Base-by-base conservation (phyloP, 1,284 basidiomycete species). In the Leccinum cinnamomeum region DNA sequence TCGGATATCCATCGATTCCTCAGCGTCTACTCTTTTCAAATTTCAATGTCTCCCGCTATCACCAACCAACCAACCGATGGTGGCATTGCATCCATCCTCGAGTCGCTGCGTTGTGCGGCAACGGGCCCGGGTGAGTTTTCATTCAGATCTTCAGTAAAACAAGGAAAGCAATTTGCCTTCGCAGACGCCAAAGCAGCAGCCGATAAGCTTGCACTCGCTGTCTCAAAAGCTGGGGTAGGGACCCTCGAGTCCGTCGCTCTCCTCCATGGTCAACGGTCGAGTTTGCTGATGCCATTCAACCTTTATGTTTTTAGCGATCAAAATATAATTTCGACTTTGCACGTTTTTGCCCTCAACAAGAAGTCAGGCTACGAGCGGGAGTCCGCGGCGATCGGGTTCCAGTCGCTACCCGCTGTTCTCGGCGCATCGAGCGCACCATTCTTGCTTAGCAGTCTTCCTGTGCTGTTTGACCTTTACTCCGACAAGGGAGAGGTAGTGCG, bases 401-500 rank as follows among this genome's bases (percentile, higher is more conserved):
- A 92, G 70, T 91, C 94, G 8, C 77, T 95, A 16, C 87, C 89
- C 53, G 83, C 80, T 60, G 82, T 88, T 56, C 81, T 95, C 48
- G 91, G 92, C 14, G 81, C 90, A 46, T 85, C 95, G 39, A 80
- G 83, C 57, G 94, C 89, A 62, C 94, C 95, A n/a, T 82, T 94
- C 66, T 83, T 98, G 37, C 81, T 98, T 18, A 82, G 89, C 5
- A 89, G 90, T 23, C 85, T 99, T 56, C 85, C 93, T 11, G 75
- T 87, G 58, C 78, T 98, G 53, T 90, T 95, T 73, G 93, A 95
- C 66, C 82, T 96, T 54, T 90, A 93, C 75, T 91, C 94, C 82
- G 97, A 99, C 78, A 98, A 98, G 78, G 94, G 94, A 64, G 93
- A 97, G 65, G 92, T 96, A 48, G 94, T 98, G 61, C 88, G 94